Conservation (phyloP, 306 rosid species). For the Quercus glauca region DNA sequence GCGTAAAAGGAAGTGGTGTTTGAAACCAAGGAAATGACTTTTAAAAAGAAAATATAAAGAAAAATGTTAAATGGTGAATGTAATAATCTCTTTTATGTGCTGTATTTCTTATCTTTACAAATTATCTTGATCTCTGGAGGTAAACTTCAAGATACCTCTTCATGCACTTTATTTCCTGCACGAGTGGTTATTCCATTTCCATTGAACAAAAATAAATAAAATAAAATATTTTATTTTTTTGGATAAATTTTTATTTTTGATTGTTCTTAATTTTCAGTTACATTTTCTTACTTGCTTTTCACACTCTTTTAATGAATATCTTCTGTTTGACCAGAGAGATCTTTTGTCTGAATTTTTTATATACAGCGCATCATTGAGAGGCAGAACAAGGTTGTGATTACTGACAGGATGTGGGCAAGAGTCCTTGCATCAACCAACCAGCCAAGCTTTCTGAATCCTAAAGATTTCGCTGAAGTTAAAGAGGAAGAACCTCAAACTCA, state of each 20-base stretch:
- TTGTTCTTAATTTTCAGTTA: too few relatives aligned
- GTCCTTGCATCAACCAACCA: slow-evolving; percentile 62
- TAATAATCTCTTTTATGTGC: neutral
- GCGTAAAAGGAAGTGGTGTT: neutral
- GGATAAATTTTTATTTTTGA: too few relatives aligned
- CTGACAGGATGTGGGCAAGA: slow-evolving; percentile 92
- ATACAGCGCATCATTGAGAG: slow-evolving; percentile 71
- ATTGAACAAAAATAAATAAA: neutral
- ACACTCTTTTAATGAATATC: too few relatives aligned
- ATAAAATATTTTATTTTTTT: neutral
- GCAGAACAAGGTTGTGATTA: slow-evolving; percentile 77
- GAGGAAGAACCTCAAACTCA: slow-evolving; percentile 29
- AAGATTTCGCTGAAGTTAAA: slow-evolving; percentile 36
- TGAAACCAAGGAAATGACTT: neutral
- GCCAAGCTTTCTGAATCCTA: slow-evolving; percentile 60
- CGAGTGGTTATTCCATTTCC: neutral
- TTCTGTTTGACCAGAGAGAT: neutral
- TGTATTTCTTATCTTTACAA: neutral
- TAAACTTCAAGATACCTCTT: neutral
- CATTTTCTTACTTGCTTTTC: too few relatives aligned
- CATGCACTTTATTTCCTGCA: neutral
- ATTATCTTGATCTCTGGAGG: neutral
- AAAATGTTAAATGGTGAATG: neutral
- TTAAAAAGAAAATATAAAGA: neutral
- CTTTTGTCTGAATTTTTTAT: slow-evolving; percentile 17